Evolutionary conservation across 176 grass and related monocot genomes (phyloP), one percentile per base, ranked within the genome.

Genomic region (Oryza rufipogon): DNA sequence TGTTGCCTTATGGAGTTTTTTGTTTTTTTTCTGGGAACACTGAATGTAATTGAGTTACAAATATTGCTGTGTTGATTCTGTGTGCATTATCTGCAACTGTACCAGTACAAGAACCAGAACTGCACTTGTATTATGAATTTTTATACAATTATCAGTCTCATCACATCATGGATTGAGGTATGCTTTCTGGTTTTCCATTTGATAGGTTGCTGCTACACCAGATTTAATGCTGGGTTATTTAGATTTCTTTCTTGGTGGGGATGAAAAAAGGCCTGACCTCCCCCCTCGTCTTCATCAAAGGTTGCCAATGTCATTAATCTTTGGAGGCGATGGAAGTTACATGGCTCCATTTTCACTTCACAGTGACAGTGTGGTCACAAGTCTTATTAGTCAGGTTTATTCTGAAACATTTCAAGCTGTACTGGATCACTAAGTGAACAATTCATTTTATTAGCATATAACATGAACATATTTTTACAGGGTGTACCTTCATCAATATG

Each of bases 261-360:
- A 98, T 90, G 96, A 98, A 88, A 98, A 89, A 86, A 93, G 89
- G 69, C 81, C 89, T 28, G 93, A 98, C 87, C 87, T 98, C 61
- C 96, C 96, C 23, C 84, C 89, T 75, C 85, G 87, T 58, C 91
- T 98, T 79, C 89, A 91, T 81, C 93, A 98, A 88, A 95, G 93
- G 86, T 94, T 98, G 85, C 96, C 96, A 42, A 87, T 98, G 87
- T 87, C 87, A 65, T 81, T 95, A 71, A 86, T 95, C 54, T 98
- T 98, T 89, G 96, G 96, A 41, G 96, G 96, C 36, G 89, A 98
- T 81, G 96, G 93, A 85, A 95, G 91, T 82, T 95, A 98, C 83
- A 98, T 98, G 93, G 81, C 91, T 85, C 96, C 96, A 86, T 95
- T 95, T 92, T 91, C 91, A 71, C 91, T 95, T 81, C 91, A 98